Percentiles rank a stretch among this genome's conserved stretches.
Conservation (phyloP, 2,329 filamentous ascomycete genomes). For the Exophiala xenobiotica region DNA sequence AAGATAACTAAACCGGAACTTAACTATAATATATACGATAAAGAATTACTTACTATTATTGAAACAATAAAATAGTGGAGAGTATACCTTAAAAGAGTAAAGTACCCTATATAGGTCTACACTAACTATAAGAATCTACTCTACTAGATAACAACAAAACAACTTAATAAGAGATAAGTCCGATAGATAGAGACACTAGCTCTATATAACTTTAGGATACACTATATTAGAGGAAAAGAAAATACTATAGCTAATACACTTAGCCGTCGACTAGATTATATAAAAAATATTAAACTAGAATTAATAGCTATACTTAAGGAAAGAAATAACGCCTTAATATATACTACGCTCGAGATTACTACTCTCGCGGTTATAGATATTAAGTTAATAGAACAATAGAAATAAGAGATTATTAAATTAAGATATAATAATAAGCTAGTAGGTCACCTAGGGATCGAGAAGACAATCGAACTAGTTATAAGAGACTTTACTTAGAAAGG, state of each 20-base stretch:
- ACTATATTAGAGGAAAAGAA: slow-evolving; percentile 16
- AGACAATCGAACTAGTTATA: slow-evolving; percentile 18
- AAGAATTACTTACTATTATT: slow-evolving; percentile 27
- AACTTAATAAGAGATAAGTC: slow-evolving; percentile 14
- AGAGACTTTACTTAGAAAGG: slow-evolving; percentile 11
- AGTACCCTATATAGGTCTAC: slow-evolving; percentile 19
- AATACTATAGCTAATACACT: slow-evolving; percentile 10
- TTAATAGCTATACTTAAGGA: neutral
- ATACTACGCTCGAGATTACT: neutral
- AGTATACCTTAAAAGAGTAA: slow-evolving; percentile 21
- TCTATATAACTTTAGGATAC: slow-evolving; percentile 20
- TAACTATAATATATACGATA: slow-evolving; percentile 21
- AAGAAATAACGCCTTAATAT: slow-evolving; percentile 2
- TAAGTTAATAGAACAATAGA: neutral
- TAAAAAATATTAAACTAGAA: neutral
- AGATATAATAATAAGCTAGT: slow-evolving; percentile 6
- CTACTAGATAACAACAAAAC: slow-evolving; percentile 19
- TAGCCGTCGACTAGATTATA: slow-evolving; percentile 19
- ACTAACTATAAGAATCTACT: slow-evolving; percentile 23
- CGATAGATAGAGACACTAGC: slow-evolving; percentile 4
- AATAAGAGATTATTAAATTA: slow-evolving; percentile 6
- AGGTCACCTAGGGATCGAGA: slow-evolving; percentile 13
- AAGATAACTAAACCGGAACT: neutral
- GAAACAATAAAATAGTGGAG: slow-evolving; percentile 18
- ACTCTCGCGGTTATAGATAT: neutral